Conservation (phyloP, 2,329 filamentous ascomycete genomes). For the Pestalotiopsis sp. region DNA sequence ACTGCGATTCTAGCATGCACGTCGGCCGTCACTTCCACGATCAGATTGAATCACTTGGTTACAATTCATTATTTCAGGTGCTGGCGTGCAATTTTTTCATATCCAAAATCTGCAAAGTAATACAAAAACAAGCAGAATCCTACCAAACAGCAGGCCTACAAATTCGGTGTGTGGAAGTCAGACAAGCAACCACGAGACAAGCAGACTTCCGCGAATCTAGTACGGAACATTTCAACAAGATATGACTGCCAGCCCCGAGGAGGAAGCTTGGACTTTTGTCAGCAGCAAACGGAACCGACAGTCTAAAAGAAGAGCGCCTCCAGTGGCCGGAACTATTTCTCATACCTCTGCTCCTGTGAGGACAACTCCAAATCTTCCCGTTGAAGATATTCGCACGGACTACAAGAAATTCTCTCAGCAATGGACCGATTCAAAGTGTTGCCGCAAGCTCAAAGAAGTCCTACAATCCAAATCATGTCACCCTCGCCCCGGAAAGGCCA, state of each 20-base stretch:
- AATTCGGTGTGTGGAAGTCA: background rate
- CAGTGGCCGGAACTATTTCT: background rate
- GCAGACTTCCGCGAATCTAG: background rate
- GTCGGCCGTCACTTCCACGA: no score
- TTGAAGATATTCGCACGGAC: constrained; percentile 25
- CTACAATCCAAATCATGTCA: constrained; percentile 29
- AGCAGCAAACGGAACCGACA: constrained; percentile 5
- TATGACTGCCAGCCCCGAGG: background rate
- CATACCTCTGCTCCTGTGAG: background rate
- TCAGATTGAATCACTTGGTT: no score
- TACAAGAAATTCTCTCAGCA: constrained; percentile 24
- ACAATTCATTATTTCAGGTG: no score
- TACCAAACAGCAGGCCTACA: no score
- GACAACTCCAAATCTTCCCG: constrained; percentile 21
- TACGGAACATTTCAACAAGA: background rate
- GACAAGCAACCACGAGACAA: background rate
- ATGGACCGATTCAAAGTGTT: constrained; percentile 32
- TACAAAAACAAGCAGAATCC: no score
- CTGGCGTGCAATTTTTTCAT: no score
- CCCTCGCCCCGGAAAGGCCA: constrained; percentile 39
- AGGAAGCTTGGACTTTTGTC: constrained; percentile 12
- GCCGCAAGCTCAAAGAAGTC: constrained; percentile 35
- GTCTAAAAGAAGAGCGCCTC: constrained; percentile 8
- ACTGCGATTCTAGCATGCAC: background rate
- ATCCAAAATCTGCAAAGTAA: no score